Percentiles rank a stretch among this genome's conserved stretches.
These are phyloP conservation scores for Leccinum subgranulosum DNA, from an alignment of 768 basidiomycete species.

Conservation along the genomic window DNA sequence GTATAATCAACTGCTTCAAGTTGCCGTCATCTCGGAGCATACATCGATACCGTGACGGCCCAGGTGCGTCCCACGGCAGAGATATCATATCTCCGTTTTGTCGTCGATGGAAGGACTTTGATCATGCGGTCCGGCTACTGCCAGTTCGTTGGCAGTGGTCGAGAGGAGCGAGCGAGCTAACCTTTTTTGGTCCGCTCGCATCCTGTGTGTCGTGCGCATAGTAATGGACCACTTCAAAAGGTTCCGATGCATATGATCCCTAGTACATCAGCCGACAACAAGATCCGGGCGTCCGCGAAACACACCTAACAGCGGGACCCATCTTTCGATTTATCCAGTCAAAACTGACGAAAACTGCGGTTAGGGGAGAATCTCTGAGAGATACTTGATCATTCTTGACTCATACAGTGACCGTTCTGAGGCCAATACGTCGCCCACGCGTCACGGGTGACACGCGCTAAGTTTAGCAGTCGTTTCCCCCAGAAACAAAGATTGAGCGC, in stretches of 20 bases:
- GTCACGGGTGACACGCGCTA: neutral
- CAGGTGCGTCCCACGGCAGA: conserved; percentile 21
- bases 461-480: neutral
- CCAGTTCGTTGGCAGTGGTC: too few relatives aligned
- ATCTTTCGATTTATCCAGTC: conserved; percentile 17
- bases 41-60: conserved; percentile 3
- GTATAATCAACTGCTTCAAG: conserved; percentile 14
- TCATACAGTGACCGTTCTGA: conserved; percentile 8
- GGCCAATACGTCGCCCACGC: neutral
- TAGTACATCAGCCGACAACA: neutral
- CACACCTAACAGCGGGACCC: conserved; percentile 18
- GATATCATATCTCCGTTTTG: conserved; percentile 27
- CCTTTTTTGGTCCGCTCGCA: conserved; percentile 29
- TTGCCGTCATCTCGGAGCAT: conserved; percentile 32
- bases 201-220: conserved; percentile 29
- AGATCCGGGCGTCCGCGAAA: neutral
- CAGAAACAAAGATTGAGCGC: neutral
- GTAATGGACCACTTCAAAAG: conserved; percentile 21
- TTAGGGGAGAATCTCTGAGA: neutral
- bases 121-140: too few relatives aligned
- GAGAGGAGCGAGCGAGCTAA: neutral
- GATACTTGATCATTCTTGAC: neutral
- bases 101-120: neutral
- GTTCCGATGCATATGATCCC: conserved; percentile 12
- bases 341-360: conserved; percentile 23